phyloP scores from a whole-genome alignment of 441 rosid genomes.

The Melastoma candidum region DNA sequence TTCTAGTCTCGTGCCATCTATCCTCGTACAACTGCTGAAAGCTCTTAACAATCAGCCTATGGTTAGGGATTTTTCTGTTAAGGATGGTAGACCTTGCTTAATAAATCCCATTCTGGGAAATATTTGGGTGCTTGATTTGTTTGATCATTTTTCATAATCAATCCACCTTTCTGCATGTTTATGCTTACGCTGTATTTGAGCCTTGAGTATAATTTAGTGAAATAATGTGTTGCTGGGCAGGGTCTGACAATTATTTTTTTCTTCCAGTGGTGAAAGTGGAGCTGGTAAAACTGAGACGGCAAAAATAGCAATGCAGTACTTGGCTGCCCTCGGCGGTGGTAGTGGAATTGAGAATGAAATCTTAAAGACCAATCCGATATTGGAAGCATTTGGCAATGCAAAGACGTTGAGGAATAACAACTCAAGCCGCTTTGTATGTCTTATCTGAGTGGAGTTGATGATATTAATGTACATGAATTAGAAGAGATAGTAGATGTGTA shows the following conservation, averaged over 20 bases:
- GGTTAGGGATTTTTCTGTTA: no score
- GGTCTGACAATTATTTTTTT: slow-evolving; percentile 19
- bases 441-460: slow-evolving; percentile 6
- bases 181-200: no score
- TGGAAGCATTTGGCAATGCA: slow-evolving; percentile 99
- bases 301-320: slow-evolving; percentile 98
- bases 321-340: slow-evolving; percentile 99
- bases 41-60: no score
- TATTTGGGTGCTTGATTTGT: no score
- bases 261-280: slow-evolving; percentile 96
- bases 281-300: slow-evolving; percentile 99
- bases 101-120: no score
- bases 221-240: no score
- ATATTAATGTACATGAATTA: slow-evolving; percentile 1
- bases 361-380: slow-evolving; percentile 88
- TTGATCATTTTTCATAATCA: no score
- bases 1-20: no score
- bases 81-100: no score
- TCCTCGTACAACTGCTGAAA: no score
- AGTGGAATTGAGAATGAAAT: slow-evolving; percentile 98
- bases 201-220: neutral
- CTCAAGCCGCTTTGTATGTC: slow-evolving; percentile 94
- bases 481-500: no score
- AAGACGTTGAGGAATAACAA: slow-evolving; percentile 93
- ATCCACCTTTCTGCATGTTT: no score